A percentile compares a stretch with the other conserved stretches of the same genome.
phyloP scores from a whole-genome alignment of 2,329 filamentous ascomycete genomes.

The Arthrinium puccinioides region DNA sequence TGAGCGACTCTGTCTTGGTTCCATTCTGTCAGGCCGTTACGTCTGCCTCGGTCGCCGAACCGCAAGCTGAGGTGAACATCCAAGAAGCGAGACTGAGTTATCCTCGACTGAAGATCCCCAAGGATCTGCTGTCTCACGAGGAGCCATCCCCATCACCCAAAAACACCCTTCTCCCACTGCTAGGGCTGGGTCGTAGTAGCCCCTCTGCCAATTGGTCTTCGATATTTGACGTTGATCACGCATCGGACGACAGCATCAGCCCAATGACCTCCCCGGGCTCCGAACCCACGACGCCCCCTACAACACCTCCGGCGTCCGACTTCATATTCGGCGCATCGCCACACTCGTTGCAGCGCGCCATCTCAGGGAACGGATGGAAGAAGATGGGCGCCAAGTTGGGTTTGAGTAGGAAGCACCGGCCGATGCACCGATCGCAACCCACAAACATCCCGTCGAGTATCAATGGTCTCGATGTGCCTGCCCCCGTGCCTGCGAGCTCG shows the following conservation, averaged over 20 bases:
- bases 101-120: constrained; percentile 29
- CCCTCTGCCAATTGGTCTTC: constrained; percentile 33
- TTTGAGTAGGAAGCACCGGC: constrained; percentile 45
- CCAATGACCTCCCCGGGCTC: constrained; percentile 46
- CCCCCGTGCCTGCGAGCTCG: constrained; percentile 1
- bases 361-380: constrained; percentile 55
- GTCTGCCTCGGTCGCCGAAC: constrained; percentile 27
- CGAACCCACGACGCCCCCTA: constrained; percentile 69
- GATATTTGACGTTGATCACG: constrained; percentile 40
- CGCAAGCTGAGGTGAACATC: constrained; percentile 26
- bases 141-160: constrained; percentile 37
- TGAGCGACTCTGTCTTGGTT: constrained; percentile 93
- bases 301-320: constrained; percentile 59
- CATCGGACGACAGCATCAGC: constrained; percentile 60
- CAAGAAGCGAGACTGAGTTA: constrained; percentile 29
- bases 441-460: constrained; percentile 36
- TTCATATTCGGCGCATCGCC: constrained; percentile 45
- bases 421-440: constrained; percentile 33
- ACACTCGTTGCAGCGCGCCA: constrained; percentile 45
- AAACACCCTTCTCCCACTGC: constrained; percentile 32
- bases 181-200: constrained; percentile 29
- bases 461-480: constrained; percentile 23
- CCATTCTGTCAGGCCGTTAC: constrained; percentile 75
- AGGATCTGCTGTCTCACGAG: constrained; percentile 25
- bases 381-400: constrained; percentile 56